phyloP scores from a whole-genome alignment of 805 yeast genomes.

The Kockiozyma suomiensis region DNA sequence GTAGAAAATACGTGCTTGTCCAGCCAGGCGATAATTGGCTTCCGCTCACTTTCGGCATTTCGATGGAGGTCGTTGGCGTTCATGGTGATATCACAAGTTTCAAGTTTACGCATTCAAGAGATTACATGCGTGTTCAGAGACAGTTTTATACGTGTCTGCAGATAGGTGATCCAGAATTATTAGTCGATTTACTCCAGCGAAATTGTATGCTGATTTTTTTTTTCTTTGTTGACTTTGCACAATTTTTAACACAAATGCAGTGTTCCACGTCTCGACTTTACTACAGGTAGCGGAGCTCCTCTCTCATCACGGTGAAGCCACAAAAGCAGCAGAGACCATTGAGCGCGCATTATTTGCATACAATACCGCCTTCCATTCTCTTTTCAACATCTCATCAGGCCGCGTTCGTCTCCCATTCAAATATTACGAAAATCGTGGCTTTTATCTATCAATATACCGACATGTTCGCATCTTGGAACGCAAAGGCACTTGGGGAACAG shows the following conservation, averaged over 20 bases:
- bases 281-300: constrained; percentile 75
- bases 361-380: constrained; percentile 68
- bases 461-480: constrained; percentile 71
- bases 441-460: constrained; percentile 72
- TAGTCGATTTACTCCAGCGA: constrained; percentile 58
- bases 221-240: not conserved
- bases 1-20: constrained; percentile 26
- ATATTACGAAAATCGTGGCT: constrained; percentile 70
- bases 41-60: constrained; percentile 20
- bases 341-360: constrained; percentile 79
- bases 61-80: constrained; percentile 31
- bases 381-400: constrained; percentile 58
- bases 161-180: constrained; percentile 72
- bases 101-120: constrained; percentile 49
- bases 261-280: constrained; percentile 78
- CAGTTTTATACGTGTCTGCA: constrained; percentile 65
- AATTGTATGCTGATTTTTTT: constrained; percentile 30
- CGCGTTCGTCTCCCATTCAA: constrained; percentile 75
- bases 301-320: constrained; percentile 71
- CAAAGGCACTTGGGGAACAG: constrained; percentile 76
- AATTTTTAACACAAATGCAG: constrained; percentile 39
- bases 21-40: constrained; percentile 36
- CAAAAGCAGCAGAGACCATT: constrained; percentile 70
- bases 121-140: constrained; percentile 45
- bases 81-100: constrained; percentile 51